These are phyloP conservation scores for Ascochyta rabiei DNA, from an alignment of 2,329 filamentous ascomycete genomes.

Conservation along the genomic window DNA sequence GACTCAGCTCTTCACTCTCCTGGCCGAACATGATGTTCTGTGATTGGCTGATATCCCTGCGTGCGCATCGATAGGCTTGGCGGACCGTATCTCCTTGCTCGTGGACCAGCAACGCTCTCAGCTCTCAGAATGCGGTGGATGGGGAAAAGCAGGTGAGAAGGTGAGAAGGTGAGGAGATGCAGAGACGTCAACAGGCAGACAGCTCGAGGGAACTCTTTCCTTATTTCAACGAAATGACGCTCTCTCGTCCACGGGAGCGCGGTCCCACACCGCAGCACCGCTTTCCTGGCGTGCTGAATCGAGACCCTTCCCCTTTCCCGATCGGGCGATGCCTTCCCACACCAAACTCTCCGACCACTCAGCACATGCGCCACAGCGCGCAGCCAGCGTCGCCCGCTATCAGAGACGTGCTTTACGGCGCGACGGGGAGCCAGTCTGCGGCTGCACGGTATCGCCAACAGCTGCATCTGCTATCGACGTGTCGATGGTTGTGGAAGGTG, in stretches of 20 bases:
- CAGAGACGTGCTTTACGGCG: conserved; percentile 1
- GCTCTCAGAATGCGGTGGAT: background rate
- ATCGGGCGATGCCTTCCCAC: conserved; percentile 1
- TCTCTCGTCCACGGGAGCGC: conserved; percentile 1
- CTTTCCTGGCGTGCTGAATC: conserved; percentile 3
- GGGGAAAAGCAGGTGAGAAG: background rate
- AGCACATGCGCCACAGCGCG: conserved; percentile 11
- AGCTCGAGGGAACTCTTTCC: conserved; percentile 13
- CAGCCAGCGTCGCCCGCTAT: conserved; percentile 10
- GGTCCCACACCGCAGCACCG: background rate
- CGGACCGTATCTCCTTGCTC: background rate
- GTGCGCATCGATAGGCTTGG: conserved; percentile 15
- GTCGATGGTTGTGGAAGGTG: background rate
- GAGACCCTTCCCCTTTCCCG: conserved; percentile 19
- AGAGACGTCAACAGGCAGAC: conserved; percentile 3
- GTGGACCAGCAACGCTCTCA: background rate
- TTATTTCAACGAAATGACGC: conserved; percentile 21
- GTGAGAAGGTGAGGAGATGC: background rate
- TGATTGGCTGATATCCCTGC: conserved; percentile 14
- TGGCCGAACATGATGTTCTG: conserved; percentile 16
- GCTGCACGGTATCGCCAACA: background rate
- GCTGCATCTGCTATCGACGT: background rate
- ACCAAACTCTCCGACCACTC: conserved; percentile 17
- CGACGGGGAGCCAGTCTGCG: background rate
- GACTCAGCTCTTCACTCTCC: conserved; percentile 34